Conservation (phyloP, 352 stramenopile species). For the Synura sp. region DNA sequence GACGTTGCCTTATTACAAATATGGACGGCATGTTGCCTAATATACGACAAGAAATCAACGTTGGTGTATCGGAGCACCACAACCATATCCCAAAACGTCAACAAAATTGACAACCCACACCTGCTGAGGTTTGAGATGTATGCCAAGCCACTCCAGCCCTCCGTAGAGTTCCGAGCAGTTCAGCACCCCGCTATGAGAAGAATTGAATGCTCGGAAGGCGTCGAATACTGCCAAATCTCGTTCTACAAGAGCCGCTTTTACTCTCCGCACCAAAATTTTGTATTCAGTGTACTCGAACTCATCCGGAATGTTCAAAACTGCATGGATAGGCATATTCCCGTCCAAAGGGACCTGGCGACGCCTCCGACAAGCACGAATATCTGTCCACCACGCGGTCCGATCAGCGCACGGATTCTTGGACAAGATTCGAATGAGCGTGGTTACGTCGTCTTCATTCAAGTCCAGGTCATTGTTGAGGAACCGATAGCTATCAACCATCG, state of each 20-base stretch:
- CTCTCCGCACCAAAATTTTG: conserved; percentile 53
- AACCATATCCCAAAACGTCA: too few relatives aligned
- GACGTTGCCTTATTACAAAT: neutral
- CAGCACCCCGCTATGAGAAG: conserved; percentile 71
- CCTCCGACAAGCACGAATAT: conserved; percentile 79
- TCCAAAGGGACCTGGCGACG: conserved; percentile 68
- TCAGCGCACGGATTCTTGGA: conserved; percentile 59
- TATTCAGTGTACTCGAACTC: conserved; percentile 91
- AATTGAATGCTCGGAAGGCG: conserved; percentile 78
- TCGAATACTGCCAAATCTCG: conserved; percentile 74
- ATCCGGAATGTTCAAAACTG: conserved; percentile 92
- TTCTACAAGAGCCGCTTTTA: neutral
- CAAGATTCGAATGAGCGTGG: conserved; percentile 57
- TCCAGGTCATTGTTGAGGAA: conserved; percentile 99
- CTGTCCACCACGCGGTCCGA: conserved; percentile 72
- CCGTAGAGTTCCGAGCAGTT: conserved; percentile 71
- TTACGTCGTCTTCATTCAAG: conserved; percentile 87
- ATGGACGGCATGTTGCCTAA: conserved; percentile 8
- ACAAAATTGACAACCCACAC: too few relatives aligned
- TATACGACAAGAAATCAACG: conserved; percentile 5
- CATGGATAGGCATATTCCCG: conserved; percentile 88
- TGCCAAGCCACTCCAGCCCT: conserved; percentile 73
- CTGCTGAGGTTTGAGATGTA: conserved; percentile 50
- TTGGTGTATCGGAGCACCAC: neutral
- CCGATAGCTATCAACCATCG: conserved; percentile 77